A percentile compares a stretch with the other conserved stretches of the same genome.
These are phyloP conservation scores for Penicillium pancosmium DNA, from an alignment of 495 filamentous ascomycete species.

Conservation along the genomic window DNA sequence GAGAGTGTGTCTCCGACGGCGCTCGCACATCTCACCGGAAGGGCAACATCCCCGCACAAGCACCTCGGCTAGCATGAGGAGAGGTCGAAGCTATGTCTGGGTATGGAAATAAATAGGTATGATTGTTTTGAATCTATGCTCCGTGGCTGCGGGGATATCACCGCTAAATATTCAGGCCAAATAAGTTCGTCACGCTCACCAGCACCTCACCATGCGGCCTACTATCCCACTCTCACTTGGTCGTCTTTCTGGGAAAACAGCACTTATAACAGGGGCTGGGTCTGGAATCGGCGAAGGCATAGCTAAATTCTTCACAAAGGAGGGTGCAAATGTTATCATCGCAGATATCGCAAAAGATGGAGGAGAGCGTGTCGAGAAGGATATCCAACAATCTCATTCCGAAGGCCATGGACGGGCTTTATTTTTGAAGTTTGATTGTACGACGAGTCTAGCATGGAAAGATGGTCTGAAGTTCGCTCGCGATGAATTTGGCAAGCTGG, in stretches of 20 bases:
- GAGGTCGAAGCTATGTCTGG: background rate
- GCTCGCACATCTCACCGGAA: background rate
- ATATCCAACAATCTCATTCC: background rate
- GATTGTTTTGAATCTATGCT: no score
- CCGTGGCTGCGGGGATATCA: no score
- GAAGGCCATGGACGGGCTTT: background rate
- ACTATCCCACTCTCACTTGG: background rate
- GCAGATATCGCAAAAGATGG: constrained; percentile 48
- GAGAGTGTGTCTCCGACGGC: background rate
- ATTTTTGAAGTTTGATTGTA: constrained; percentile 1
- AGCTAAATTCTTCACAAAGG: constrained; percentile 50
- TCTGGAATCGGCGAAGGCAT: constrained; percentile 60
- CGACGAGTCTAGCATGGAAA: background rate
- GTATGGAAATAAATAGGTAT: no score
- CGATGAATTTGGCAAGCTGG: constrained; percentile 28
- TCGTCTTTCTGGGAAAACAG: constrained; percentile 44
- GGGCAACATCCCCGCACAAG: background rate
- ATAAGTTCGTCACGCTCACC: background rate
- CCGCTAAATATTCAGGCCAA: background rate
- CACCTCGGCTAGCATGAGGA: background rate
- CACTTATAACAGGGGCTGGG: constrained; percentile 47
- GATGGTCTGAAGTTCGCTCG: background rate
- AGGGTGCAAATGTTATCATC: constrained; percentile 56
- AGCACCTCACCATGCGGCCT: background rate
- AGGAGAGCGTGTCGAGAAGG: constrained; percentile 20